A percentile compares a stretch with the other conserved stretches of the same genome.
phyloP scores from a whole-genome alignment of 2,329 filamentous ascomycete genomes.

The Elsinoe arachidis region DNA sequence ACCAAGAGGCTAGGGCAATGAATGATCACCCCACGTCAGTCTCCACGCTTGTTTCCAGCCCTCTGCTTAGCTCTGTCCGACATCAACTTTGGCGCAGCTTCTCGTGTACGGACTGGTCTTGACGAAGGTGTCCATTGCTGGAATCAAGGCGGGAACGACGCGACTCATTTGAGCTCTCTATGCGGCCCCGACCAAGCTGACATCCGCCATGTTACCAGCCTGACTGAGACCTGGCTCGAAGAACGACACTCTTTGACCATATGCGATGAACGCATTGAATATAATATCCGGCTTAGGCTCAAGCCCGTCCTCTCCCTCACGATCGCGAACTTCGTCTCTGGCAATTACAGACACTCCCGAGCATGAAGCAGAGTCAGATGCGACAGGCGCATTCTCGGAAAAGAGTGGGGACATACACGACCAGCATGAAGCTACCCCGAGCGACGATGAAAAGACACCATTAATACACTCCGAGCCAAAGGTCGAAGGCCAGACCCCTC shows the following conservation, averaged over 20 bases:
- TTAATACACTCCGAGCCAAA: constrained; percentile 42
- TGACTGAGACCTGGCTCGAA: not conserved
- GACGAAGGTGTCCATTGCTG: not conserved
- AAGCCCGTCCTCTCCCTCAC: constrained; percentile 39
- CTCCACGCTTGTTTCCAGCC: constrained; percentile 7
- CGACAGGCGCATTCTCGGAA: not conserved
- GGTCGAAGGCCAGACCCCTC: constrained; percentile 23
- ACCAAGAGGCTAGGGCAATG: no score
- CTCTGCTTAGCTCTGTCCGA: not conserved
- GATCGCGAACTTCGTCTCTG: constrained; percentile 46
- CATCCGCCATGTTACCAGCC: not conserved
- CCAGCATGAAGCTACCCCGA: not conserved
- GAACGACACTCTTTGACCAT: constrained; percentile 14
- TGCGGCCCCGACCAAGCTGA: not conserved
- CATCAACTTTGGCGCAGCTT: not conserved
- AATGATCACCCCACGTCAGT: constrained; percentile 11
- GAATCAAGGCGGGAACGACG: not conserved
- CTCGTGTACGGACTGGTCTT: no score
- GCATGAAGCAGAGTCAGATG: not conserved
- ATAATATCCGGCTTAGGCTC: constrained; percentile 69
- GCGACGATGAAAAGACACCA: constrained; percentile 58
- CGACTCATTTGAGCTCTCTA: not conserved
- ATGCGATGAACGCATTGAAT: constrained; percentile 90
- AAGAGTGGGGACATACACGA: not conserved
- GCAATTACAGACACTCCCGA: constrained; percentile 32